Evolutionary conservation across 148 eudicot species (phyloP), one percentile per base, ranked within the genome.

Genomic region (Spergularia bocconei): DNA sequence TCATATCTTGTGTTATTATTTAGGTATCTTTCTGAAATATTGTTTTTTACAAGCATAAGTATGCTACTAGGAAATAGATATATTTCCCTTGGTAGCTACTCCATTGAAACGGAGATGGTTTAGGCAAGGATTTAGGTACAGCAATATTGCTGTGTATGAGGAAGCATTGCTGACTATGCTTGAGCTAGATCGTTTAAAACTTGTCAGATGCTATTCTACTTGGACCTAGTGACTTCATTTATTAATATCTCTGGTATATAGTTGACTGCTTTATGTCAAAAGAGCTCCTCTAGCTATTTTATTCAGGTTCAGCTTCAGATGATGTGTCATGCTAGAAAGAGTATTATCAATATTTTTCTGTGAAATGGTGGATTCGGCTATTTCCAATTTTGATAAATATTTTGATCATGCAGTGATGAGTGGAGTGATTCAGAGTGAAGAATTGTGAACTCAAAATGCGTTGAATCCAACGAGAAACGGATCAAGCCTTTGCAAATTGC

Each of bases 401-500:
- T 44, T 44, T 44, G 48, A 6, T 44, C 1, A 6, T 44, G 48
- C 19, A 67, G 25, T 50, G 7, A 68, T 68, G 57, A 69, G 59
- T 52, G 25, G 57, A 69, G 59, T 52, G 25, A 15, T 57, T 23
- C 53, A 66, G 33, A 52, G 55, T 54, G 41, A 1, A 50, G 39
- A 20, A 65, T 20, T 50, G 9, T 19, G 78, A 75, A 39, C n/a
- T 69, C 44, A 55, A 39, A 62, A 68, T 23, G 54, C 20, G 53
- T 36, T 44, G 58, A 59, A 17, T 60, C 51, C 12, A 33, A 61
- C 52, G 54, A 63, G 71, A 61, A 72, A 72, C 72, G 13, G 44
- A 57, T 78, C 58, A 63, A 33, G 36, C 72, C 73, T 48, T 77
- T 73, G 63, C 64, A 64, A 78, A 29, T 29, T 29, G 48, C 9